Evolutionary conservation across 768 basidiomycete species (phyloP), one percentile per base, ranked within the genome.

Genomic region (Russula brevipes): DNA sequence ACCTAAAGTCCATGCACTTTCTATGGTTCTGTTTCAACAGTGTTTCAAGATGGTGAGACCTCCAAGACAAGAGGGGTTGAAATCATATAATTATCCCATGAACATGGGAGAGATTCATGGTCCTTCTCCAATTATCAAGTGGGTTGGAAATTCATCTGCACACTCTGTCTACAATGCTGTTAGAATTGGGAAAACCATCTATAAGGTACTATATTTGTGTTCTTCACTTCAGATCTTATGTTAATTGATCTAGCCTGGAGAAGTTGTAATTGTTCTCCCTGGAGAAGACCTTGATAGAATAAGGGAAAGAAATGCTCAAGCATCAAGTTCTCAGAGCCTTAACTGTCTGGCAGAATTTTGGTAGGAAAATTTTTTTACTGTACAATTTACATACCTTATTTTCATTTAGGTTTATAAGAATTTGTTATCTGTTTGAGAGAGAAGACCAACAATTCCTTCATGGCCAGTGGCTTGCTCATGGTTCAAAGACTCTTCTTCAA

Each of bases 391-490:
- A 30, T 6, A 49, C 24, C 19, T 16, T 33, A 14, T 14, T 45
- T 16, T 59, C 16, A 4, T 35, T 12, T 36, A 91, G 89, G 89
- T 91, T 91, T 68, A 82, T 82, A 54, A 79, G 76, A n/a, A 86
- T 90, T 46, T 78, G 77, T 4, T 87, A 85, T 66, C 81, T 91
- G 60, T 86, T 80, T 63, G 81, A 85, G 57, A 71, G 75, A 30
- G 59, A 70, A 8, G 73, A 67, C 10, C 67, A 67, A 57, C 85
- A 84, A 69, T 79, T 77, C 74, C 85, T 87, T 59, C 89, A 91
- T 71, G 87, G 80, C 1, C 85, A 87, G 60, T 91, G 89, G 89
- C 78, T 83, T 60, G 74, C 76, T 8, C 89, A 88, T 74, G 84
- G 84, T 10, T 82, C 79, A 19, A 83, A 85, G 66, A 89, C 86